A percentile compares a stretch with the other conserved stretches of the same genome.
These are phyloP conservation scores for Atkinsonella hypoxylon DNA, from an alignment of 2,329 filamentous ascomycete genomes.

Conservation along the genomic window DNA sequence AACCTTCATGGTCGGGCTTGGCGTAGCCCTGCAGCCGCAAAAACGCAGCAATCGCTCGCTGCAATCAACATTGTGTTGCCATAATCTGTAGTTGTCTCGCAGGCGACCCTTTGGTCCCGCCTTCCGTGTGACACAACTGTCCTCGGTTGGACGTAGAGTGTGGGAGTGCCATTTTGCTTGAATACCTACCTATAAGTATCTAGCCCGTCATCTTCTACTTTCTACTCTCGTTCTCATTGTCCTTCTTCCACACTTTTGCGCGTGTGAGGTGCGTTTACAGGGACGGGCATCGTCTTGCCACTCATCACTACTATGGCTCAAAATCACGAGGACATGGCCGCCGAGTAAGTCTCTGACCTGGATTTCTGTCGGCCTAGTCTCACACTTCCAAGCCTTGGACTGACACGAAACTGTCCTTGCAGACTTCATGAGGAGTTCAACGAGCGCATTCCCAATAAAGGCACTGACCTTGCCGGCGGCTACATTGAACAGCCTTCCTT, in stretches of 20 bases:
- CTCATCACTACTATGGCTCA: slow-evolving; percentile 16
- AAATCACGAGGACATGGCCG: slow-evolving; percentile 21
- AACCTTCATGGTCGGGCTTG: background rate
- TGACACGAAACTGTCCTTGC: background rate
- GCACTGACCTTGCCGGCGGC: slow-evolving; percentile 15
- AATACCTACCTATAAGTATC: background rate
- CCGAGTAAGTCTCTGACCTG: slow-evolving; percentile 16
- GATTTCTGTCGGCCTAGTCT: background rate
- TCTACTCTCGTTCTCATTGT: background rate
- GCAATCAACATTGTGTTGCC: background rate
- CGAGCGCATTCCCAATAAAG: slow-evolving; percentile 13
- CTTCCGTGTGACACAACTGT: background rate
- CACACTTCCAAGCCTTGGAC: too few relatives aligned
- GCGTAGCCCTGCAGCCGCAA: background rate
- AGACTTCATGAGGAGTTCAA: slow-evolving; percentile 19
- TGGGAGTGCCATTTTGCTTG: background rate
- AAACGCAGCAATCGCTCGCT: background rate
- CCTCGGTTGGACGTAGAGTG: background rate
- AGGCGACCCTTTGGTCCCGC: background rate
- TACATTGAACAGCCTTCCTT: slow-evolving; percentile 12
- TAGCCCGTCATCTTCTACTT: background rate
- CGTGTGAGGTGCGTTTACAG: background rate
- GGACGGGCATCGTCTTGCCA: background rate
- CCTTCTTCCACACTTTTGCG: background rate
- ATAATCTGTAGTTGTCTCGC: background rate